Conservation (phyloP, 108 stramenopile genomes). For the Nannochloropsis oceanica region DNA sequence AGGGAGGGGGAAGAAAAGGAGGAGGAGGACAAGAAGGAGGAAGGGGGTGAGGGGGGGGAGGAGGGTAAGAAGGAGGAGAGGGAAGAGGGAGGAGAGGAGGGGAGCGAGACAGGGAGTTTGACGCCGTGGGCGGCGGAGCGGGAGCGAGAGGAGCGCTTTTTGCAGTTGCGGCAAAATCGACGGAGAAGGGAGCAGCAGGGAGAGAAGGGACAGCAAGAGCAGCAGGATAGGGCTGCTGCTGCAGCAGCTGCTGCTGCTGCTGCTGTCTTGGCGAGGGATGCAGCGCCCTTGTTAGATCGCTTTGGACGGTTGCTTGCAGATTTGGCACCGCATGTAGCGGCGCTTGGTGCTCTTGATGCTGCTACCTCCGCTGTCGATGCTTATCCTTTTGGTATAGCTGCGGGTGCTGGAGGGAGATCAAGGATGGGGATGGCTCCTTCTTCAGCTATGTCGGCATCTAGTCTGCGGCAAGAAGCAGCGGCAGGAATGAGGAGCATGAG, state of each 20-base stretch:
- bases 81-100: neutral
- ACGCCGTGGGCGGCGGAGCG: slow-evolving; percentile 8
- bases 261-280: slow-evolving; percentile 1
- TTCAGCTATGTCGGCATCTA: too few species aligned
- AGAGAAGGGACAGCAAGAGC: neutral
- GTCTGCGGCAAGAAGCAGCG: too few species aligned
- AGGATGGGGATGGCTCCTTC: too few species aligned
- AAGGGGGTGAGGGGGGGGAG: neutral
- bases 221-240: neutral
- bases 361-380: too few species aligned
- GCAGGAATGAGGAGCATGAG: too few species aligned
- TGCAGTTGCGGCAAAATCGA: neutral
- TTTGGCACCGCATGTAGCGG: slow-evolving; percentile 14
- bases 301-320: slow-evolving; percentile 20
- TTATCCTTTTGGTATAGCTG: too few species aligned
- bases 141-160: neutral
- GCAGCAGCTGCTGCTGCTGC: neutral
- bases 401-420: too few species aligned
- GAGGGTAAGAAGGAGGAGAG: neutral
- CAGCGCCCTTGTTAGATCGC: slow-evolving; percentile 17
- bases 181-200: neutral
- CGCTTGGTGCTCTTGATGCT: neutral
- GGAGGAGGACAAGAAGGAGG: neutral
- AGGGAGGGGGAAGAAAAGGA: neutral
- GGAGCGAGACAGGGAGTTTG: neutral